These are phyloP conservation scores for Fusarium nanum DNA, from an alignment of 2,329 filamentous ascomycete species.

Conservation along the genomic window DNA sequence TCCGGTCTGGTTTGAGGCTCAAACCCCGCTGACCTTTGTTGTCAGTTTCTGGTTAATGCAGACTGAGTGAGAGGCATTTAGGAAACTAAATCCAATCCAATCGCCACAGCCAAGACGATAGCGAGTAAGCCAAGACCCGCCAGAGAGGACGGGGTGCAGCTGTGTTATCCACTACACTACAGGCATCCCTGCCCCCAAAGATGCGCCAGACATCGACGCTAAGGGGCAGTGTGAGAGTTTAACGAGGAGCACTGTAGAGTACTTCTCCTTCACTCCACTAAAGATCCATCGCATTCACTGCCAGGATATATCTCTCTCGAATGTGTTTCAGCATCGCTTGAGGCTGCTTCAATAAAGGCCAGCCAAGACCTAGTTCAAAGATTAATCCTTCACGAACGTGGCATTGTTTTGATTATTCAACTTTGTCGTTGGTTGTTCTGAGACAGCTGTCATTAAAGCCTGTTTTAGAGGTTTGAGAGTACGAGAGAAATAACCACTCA, in stretches of 20 bases:
- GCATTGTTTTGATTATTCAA: constrained; percentile 22
- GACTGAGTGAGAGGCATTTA: constrained; percentile 33
- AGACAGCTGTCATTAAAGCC: constrained; percentile 28
- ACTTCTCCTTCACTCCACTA: constrained; percentile 7
- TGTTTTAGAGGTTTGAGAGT: constrained; percentile 26
- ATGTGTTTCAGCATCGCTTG: constrained; percentile 32
- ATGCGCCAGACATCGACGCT: constrained; percentile 34
- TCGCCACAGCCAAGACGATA: constrained; percentile 37
- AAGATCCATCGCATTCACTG: not conserved
- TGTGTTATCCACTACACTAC: not conserved
- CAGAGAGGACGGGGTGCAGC: constrained; percentile 33
- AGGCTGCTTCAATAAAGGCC: constrained; percentile 25
- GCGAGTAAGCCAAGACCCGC: constrained; percentile 30
- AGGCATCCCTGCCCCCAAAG: constrained; percentile 18
- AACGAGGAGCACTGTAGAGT: constrained; percentile 25
- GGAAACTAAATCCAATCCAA: constrained; percentile 14
- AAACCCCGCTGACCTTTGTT: constrained; percentile 24
- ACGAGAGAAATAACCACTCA: constrained; percentile 6
- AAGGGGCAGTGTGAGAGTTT: constrained; percentile 34
- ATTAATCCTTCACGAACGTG: not conserved
- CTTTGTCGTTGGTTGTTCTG: constrained; percentile 16
- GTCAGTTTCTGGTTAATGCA: constrained; percentile 22
- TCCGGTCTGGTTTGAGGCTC: constrained; percentile 38
- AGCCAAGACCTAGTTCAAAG: not conserved
- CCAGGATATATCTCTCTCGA: constrained; percentile 3